Evolutionary conservation across 1,139 yeast species (phyloP).

Genomic region (Magnusiomyces suaveolens): DNA sequence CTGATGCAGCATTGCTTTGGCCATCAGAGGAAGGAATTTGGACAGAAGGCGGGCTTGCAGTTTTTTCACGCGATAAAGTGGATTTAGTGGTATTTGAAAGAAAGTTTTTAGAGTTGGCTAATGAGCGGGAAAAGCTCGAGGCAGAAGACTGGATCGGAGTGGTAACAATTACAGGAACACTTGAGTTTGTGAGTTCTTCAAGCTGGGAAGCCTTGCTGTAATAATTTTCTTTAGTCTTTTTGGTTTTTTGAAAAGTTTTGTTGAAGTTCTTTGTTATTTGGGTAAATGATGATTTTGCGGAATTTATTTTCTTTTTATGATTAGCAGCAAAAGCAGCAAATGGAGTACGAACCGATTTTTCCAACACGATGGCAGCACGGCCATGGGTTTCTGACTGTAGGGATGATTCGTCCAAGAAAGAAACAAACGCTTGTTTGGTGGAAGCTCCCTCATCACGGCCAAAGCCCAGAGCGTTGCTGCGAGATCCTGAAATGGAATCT

Average conservation of each 20-base stretch:
- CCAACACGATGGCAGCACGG: slow-evolving; percentile 52
- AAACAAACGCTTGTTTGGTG: slow-evolving; percentile 45
- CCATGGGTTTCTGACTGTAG: slow-evolving; percentile 58
- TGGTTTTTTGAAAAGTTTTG: slow-evolving; percentile 37
- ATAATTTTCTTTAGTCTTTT: slow-evolving; percentile 52
- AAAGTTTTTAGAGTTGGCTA: slow-evolving; percentile 8
- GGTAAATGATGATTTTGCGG: slow-evolving; percentile 45
- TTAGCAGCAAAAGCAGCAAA: slow-evolving; percentile 63
- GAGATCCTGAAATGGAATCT: background rate
- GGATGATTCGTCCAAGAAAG: slow-evolving; percentile 42
- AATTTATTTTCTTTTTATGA: slow-evolving; percentile 54
- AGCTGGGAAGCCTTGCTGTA: slow-evolving; percentile 63
- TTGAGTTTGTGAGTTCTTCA: slow-evolving; percentile 40
- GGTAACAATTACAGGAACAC: slow-evolving; percentile 13
- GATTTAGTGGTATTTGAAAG: background rate
- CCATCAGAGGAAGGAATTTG: background rate
- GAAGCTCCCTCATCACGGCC: slow-evolving; percentile 36
- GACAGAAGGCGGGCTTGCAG: background rate
- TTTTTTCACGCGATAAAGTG: background rate
- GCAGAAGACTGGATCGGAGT: slow-evolving; percentile 5
- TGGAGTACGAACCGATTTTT: slow-evolving; percentile 52
- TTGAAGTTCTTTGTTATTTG: slow-evolving; percentile 45
- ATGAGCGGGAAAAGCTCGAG: background rate
- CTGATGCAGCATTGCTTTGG: too few relatives aligned
- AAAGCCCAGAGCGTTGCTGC: slow-evolving; percentile 27